A percentile compares a stretch with the other conserved stretches of the same genome.
Evolutionary conservation across 805 yeast species (phyloP).

Genomic region (Hemisphaericaspora nanyangensis): DNA sequence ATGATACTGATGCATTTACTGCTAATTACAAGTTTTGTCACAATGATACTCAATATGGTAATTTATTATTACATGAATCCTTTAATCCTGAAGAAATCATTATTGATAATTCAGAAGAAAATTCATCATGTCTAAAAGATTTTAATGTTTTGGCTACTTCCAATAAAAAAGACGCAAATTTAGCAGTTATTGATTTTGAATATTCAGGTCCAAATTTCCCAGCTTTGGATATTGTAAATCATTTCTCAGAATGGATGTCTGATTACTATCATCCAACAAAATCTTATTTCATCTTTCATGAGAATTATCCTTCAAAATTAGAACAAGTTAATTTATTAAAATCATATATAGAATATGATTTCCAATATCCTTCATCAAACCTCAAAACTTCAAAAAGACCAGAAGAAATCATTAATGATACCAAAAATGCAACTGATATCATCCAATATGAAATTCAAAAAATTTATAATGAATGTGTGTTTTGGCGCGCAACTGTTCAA

Average conservation of each 20-base stretch:
- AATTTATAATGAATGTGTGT: constrained; percentile 59
- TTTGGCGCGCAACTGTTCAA: constrained; percentile 80
- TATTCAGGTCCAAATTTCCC: constrained; percentile 89
- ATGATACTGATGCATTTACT: constrained; percentile 41
- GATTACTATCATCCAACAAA: constrained; percentile 67
- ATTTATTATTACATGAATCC: constrained; percentile 60
- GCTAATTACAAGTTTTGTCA: constrained; percentile 77
- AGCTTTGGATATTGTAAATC: constrained; percentile 89
- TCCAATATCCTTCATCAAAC: constrained; percentile 32
- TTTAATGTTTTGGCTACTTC: constrained; percentile 23
- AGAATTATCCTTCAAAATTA: constrained; percentile 61
- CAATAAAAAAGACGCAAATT: constrained; percentile 40
- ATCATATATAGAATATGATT: constrained; percentile 70
- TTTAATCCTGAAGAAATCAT: constrained; percentile 48
- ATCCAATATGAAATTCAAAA: constrained; percentile 43
- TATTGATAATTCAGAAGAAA: constrained; percentile 8
- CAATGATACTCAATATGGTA: constrained; percentile 96
- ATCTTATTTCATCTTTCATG: constrained; percentile 50
- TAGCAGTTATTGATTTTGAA: constrained; percentile 95
- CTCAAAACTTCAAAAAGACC: constrained; percentile 16
- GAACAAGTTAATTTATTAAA: constrained; percentile 69
- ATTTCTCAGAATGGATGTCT: constrained; percentile 96
- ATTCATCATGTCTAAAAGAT: constrained; percentile 1
- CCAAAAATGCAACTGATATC: constrained; percentile 19
- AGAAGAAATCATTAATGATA: constrained; percentile 7